A percentile compares a stretch with the other conserved stretches of the same genome.
Evolutionary conservation across 345 rosid species (phyloP).

Genomic region (Draba incana): DNA sequence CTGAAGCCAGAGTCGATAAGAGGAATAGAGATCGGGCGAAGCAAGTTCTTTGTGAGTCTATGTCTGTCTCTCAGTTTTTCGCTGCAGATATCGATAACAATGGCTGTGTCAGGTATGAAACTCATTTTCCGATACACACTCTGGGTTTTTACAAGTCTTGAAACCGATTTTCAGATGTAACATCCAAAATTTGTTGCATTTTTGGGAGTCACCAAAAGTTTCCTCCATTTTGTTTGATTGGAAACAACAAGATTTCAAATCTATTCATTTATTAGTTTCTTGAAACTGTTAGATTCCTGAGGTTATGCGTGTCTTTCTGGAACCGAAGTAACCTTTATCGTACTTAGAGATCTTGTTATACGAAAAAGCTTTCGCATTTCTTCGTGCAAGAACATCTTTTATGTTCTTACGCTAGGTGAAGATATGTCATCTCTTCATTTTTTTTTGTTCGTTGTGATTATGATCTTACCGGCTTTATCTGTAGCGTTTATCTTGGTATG

Average conservation of each 20-base stretch:
- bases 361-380: no score
- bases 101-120: slow-evolving; percentile 80
- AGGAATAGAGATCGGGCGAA: slow-evolving; percentile 81
- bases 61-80: slow-evolving; percentile 93
- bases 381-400: background rate
- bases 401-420: no score
- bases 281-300: slow-evolving; percentile 12
- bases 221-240: background rate
- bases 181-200: background rate
- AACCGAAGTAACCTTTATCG: no score
- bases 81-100: slow-evolving; percentile 95
- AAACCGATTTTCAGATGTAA: background rate
- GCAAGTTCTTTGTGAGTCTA: slow-evolving; percentile 85
- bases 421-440: no score
- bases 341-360: no score
- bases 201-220: slow-evolving; percentile 3
- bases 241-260: background rate
- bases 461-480: no score
- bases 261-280: background rate
- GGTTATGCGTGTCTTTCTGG: no score
- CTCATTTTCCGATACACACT: background rate
- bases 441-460: no score
- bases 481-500: no score
- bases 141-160: background rate
- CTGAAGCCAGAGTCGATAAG: slow-evolving; percentile 94